A percentile compares a stretch with the other conserved stretches of the same genome.
Conservation (phyloP, 495 filamentous ascomycete genomes). For the Neurospora sp. region DNA sequence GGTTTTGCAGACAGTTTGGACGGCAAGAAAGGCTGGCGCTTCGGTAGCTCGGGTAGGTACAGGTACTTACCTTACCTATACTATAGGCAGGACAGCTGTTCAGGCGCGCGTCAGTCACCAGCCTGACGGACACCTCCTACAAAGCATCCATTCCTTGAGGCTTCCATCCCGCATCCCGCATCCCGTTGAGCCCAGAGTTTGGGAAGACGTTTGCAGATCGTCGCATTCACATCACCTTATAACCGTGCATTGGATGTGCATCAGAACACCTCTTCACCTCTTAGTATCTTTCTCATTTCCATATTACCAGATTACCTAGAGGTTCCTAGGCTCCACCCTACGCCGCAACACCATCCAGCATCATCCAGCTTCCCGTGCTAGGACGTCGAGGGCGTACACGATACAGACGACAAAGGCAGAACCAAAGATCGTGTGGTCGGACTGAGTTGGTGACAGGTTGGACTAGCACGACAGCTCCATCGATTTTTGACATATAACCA, state of each 20-base stretch:
- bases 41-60: not conserved
- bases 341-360: not conserved
- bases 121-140: not conserved
- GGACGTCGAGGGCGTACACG: not conserved
- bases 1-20: not conserved
- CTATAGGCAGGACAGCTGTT: not conserved
- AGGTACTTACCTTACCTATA: not conserved
- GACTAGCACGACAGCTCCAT: not conserved
- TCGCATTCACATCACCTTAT: not conserved
- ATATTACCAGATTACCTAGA: not conserved
- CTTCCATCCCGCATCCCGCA: not conserved
- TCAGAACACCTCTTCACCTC: not conserved
- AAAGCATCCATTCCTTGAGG: not conserved
- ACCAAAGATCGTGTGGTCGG: not conserved
- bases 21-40: not conserved
- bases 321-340: not conserved
- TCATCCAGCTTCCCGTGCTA: not conserved
- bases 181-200: not conserved
- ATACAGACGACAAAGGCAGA: not conserved
- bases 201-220: not conserved
- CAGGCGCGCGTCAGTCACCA: not conserved
- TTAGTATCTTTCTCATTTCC: not conserved
- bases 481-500: not conserved
- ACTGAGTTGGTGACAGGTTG: not conserved
- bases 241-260: not conserved